Evolutionary conservation across 2,329 filamentous ascomycete species (phyloP).

Genomic region (Xylariomycetidae sp.): DNA sequence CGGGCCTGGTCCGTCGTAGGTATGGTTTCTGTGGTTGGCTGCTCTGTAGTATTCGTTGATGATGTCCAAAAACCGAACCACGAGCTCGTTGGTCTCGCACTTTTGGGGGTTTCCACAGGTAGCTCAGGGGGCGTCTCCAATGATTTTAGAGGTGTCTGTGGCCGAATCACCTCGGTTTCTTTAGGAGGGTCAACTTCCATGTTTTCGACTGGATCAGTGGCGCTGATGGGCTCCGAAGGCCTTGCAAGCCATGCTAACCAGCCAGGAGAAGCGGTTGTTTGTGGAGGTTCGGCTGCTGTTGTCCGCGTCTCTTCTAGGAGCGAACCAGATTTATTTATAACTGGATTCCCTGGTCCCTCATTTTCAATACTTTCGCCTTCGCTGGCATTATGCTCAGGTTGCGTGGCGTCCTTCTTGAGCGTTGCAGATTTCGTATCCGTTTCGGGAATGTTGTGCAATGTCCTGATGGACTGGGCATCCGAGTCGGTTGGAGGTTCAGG

Average conservation of each 20-base stretch:
- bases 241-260: conserved; percentile 53
- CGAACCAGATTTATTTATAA: too few species aligned
- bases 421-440: conserved; percentile 9
- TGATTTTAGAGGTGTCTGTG: conserved; percentile 12
- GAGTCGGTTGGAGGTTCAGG: conserved; percentile 27
- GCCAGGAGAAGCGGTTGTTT: conserved; percentile 34
- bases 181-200: conserved; percentile 13
- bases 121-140: conserved; percentile 8
- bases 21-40: too few species aligned
- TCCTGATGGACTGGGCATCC: conserved; percentile 24
- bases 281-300: too few species aligned
- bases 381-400: too few species aligned
- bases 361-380: conserved; percentile 6
- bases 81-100: conserved; percentile 20
- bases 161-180: conserved; percentile 12
- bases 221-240: conserved; percentile 16
- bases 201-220: conserved; percentile 6
- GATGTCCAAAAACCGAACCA: conserved; percentile 34
- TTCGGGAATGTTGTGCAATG: conserved; percentile 27
- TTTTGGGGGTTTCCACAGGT: conserved; percentile 15
- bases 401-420: conserved; percentile 23
- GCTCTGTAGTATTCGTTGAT: too few species aligned
- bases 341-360: too few species aligned
- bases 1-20: too few species aligned
- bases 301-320: too few species aligned